Conservation (phyloP, 352 stramenopile genomes). For the Globisporangium iwayamae region DNA sequence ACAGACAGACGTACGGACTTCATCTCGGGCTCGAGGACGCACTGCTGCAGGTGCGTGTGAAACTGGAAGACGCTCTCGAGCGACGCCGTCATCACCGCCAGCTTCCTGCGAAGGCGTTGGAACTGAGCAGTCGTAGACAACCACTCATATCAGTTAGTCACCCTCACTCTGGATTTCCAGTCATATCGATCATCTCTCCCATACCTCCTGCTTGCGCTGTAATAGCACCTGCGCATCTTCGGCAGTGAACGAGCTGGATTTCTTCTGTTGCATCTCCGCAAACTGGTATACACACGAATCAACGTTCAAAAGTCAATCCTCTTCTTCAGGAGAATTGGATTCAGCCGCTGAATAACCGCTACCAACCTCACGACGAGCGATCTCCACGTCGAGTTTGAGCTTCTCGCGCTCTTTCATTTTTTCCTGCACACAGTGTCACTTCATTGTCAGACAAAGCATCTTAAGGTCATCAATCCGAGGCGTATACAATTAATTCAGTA, state of each 20-base stretch:
- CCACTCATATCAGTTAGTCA: background rate
- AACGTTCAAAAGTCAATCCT: background rate
- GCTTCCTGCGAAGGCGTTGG: slow-evolving; percentile 25
- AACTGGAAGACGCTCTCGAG: slow-evolving; percentile 55
- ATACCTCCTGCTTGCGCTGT: slow-evolving; percentile 15
- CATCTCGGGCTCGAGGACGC: slow-evolving; percentile 40
- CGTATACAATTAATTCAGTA: slow-evolving; percentile 1
- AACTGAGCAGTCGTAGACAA: slow-evolving; percentile 21
- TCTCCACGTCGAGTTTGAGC: slow-evolving; percentile 25
- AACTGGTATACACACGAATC: slow-evolving; percentile 14
- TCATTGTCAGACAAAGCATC: too few relatives aligned
- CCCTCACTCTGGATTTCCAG: background rate
- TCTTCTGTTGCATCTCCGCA: background rate
- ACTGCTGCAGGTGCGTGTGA: slow-evolving; percentile 35
- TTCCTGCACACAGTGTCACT: slow-evolving; percentile 15
- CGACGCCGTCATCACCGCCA: slow-evolving; percentile 29
- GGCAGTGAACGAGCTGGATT: background rate
- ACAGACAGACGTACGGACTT: slow-evolving; percentile 18
- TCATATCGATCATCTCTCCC: background rate
- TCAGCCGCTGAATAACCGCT: background rate
- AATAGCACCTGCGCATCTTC: background rate
- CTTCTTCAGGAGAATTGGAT: background rate
- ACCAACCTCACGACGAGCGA: slow-evolving; percentile 29
- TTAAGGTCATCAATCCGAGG: too few relatives aligned
- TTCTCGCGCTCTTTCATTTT: slow-evolving; percentile 29